Evolutionary conservation across 192 early-diverging fungal species (phyloP).

Genomic region (Coemansia sp.): DNA sequence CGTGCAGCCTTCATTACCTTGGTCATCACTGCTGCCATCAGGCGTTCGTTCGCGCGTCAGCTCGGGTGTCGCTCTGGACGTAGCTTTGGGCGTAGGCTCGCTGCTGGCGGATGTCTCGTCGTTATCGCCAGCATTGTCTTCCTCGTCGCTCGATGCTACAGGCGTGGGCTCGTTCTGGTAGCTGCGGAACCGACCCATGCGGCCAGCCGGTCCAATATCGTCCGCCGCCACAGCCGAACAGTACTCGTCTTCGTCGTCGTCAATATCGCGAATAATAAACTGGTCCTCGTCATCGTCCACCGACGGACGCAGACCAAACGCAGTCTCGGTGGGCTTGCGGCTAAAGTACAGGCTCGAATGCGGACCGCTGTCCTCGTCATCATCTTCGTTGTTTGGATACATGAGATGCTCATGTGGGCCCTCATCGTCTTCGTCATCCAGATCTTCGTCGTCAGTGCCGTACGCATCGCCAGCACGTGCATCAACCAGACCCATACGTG

Average conservation of each 20-base stretch:
- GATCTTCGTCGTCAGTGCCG: conserved; percentile 39
- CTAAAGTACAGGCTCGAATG: conserved; percentile 29
- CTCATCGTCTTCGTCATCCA: conserved; percentile 35
- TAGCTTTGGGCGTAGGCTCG: neutral
- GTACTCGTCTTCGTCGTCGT: conserved; percentile 25
- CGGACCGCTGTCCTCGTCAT: conserved; percentile 20
- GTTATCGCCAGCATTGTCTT: conserved; percentile 24
- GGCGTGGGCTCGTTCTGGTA: conserved; percentile 46
- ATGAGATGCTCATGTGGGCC: conserved; percentile 16
- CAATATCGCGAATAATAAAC: conserved; percentile 40
- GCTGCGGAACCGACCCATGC: conserved; percentile 50
- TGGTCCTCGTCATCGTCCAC: conserved; percentile 38
- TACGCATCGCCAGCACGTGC: conserved; percentile 23
- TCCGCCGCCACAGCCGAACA: conserved; percentile 2
- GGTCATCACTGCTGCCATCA: conserved; percentile 12
- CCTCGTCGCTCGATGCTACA: conserved; percentile 18
- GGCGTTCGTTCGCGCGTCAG: neutral
- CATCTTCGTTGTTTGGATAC: conserved; percentile 36
- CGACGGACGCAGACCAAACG: conserved; percentile 12
- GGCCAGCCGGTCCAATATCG: conserved; percentile 41
- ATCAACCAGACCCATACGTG: conserved; percentile 49
- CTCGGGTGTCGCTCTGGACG: too few species aligned
- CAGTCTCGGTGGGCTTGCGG: neutral
- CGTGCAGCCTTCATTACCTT: conserved; percentile 32
- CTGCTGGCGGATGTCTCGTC: conserved; percentile 7